These are phyloP conservation scores for Ensete glaucum DNA, from an alignment of 176 grass and related monocot species.

Conservation along the genomic window DNA sequence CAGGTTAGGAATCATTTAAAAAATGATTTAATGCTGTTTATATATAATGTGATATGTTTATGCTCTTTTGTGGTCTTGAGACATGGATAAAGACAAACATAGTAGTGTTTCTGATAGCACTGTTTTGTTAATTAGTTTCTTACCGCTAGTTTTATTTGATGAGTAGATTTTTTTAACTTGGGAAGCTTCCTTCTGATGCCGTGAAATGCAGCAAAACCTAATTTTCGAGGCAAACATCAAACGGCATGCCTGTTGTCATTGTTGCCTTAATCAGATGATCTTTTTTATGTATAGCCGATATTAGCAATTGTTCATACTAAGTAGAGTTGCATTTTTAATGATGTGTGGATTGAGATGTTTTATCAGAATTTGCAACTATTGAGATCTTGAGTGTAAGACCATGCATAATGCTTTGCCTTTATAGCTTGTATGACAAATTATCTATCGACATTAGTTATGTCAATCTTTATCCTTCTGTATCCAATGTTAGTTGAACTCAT, in stretches of 20 bases:
- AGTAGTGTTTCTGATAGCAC: too few species aligned
- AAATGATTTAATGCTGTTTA: neutral
- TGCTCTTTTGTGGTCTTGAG: neutral
- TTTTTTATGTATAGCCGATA: neutral
- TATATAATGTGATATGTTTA: neutral
- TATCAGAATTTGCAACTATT: too few species aligned
- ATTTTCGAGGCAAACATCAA: too few species aligned
- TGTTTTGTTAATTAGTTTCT: too few species aligned
- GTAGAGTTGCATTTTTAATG: neutral
- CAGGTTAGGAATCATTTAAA: slow-evolving; percentile 27
- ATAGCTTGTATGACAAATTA: neutral
- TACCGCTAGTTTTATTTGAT: too few species aligned
- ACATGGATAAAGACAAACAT: too few species aligned
- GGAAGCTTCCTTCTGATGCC: too few species aligned
- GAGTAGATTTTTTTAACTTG: too few species aligned
- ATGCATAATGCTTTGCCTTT: neutral
- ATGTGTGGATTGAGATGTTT: too few species aligned
- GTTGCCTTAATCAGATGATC: neutral
- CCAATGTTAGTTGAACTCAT: neutral
- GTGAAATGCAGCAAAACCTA: too few species aligned
- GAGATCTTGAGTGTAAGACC: neutral
- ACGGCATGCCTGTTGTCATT: neutral
- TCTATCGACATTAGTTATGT: neutral
- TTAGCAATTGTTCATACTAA: neutral
- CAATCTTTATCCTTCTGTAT: neutral